These are phyloP conservation scores for Aspergillus udagawae DNA, from an alignment of 2,329 filamentous ascomycete genomes.

Conservation along the genomic window DNA sequence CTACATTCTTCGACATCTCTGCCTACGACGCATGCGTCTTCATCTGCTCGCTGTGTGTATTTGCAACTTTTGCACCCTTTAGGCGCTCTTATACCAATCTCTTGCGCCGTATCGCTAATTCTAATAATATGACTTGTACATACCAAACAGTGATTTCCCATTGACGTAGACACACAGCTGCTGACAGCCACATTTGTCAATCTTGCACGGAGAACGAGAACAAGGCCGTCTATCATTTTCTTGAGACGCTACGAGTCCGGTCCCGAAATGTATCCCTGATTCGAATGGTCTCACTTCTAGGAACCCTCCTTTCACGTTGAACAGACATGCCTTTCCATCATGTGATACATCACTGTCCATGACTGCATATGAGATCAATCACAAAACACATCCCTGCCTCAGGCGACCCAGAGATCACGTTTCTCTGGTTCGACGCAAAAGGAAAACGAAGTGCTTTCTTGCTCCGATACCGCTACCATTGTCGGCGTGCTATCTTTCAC, in stretches of 20 bases:
- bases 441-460: background rate
- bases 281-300: background rate
- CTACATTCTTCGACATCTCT: background rate
- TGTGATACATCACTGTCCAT: background rate
- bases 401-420: background rate
- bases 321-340: background rate
- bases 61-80: background rate
- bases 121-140: slow-evolving; percentile 22
- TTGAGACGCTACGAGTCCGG: background rate
- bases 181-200: background rate
- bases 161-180: background rate
- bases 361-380: background rate
- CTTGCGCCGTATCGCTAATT: slow-evolving; percentile 14
- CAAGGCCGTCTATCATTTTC: background rate
- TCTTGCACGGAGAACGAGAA: background rate
- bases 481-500: too few species aligned
- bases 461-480: too few species aligned
- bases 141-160: slow-evolving; percentile 6
- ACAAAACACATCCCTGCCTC: background rate
- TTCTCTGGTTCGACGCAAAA: background rate
- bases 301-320: background rate
- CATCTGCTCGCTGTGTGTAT: slow-evolving; percentile 6
- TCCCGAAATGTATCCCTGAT: background rate
- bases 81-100: slow-evolving; percentile 10
- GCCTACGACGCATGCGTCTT: background rate